phyloP scores from a whole-genome alignment of 2,329 filamentous ascomycete genomes.

The Ascochyta fabae region DNA sequence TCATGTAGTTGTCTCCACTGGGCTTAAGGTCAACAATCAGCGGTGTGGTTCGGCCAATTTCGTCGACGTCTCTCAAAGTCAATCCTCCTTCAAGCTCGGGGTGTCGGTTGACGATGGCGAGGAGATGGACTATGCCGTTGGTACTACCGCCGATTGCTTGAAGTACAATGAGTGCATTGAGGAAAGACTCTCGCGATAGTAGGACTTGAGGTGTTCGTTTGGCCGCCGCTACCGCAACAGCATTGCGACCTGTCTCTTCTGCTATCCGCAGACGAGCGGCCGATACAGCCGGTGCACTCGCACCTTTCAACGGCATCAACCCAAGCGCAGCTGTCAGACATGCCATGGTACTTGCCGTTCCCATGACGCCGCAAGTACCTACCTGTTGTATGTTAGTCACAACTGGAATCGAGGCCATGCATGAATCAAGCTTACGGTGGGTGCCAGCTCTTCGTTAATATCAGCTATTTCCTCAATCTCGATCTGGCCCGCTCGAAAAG shows the following conservation, averaged over 20 bases:
- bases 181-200: constrained; percentile 56
- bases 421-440: constrained; percentile 59
- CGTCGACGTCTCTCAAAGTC: constrained; percentile 78
- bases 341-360: constrained; percentile 64
- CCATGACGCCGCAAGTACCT: constrained; percentile 65
- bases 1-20: constrained; percentile 84
- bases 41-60: constrained; percentile 78
- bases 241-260: constrained; percentile 60
- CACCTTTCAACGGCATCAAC: constrained; percentile 60
- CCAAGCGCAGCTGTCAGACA: constrained; percentile 61
- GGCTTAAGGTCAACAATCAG: constrained; percentile 85
- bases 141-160: constrained; percentile 55
- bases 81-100: constrained; percentile 70
- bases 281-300: constrained; percentile 61
- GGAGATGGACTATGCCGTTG: constrained; percentile 53
- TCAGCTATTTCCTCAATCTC: constrained; percentile 75
- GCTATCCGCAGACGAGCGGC: constrained; percentile 60
- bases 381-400: constrained; percentile 28
- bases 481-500: constrained; percentile 68
- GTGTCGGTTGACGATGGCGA: constrained; percentile 58
- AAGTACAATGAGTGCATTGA: constrained; percentile 55
- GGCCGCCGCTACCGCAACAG: constrained; percentile 52
- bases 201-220: constrained; percentile 54
- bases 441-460: constrained; percentile 75
- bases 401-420: neutral